These are phyloP conservation scores for Paracoccidioides lutzii DNA, from an alignment of 2,329 filamentous ascomycete genomes.

Conservation along the genomic window DNA sequence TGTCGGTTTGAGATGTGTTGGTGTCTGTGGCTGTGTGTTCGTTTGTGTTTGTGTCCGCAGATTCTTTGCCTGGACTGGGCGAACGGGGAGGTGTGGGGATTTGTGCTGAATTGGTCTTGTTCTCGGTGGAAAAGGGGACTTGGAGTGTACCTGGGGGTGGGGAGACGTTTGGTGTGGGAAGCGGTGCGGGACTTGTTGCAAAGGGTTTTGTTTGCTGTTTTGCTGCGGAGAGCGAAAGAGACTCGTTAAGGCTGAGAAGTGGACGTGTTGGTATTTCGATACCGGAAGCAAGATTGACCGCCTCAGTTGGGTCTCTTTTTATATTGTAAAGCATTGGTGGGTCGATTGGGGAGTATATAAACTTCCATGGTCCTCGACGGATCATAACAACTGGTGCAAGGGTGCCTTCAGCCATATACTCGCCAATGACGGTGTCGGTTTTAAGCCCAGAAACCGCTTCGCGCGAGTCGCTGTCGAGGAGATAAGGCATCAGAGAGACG, in stretches of 20 bases:
- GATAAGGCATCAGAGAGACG: slow-evolving; percentile 64
- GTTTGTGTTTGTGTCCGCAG: slow-evolving; percentile 18
- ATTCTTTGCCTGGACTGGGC: slow-evolving; percentile 24
- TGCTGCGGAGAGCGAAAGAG: slow-evolving; percentile 19
- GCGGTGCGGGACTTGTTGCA: slow-evolving; percentile 8
- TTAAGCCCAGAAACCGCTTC: slow-evolving; percentile 27
- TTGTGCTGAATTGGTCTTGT: slow-evolving; percentile 6
- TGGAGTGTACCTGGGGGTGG: slow-evolving; percentile 16
- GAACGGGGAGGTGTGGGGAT: slow-evolving; percentile 25
- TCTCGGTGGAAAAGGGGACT: slow-evolving; percentile 18
- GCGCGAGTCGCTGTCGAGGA: slow-evolving; percentile 41
- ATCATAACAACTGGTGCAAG: slow-evolving; percentile 90
- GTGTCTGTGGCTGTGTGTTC: slow-evolving; percentile 19
- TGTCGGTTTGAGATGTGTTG: slow-evolving; percentile 22
- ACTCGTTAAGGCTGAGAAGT: slow-evolving; percentile 23
- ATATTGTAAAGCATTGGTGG: slow-evolving; percentile 77
- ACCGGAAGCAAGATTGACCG: slow-evolving; percentile 50
- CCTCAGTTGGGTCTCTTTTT: slow-evolving; percentile 58
- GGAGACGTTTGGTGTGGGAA: slow-evolving; percentile 23
- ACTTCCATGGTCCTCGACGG: slow-evolving; percentile 78
- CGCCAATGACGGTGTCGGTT: slow-evolving; percentile 79
- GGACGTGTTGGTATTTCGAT: slow-evolving; percentile 27
- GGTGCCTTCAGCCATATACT: slow-evolving; percentile 91
- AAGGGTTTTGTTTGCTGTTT: slow-evolving; percentile 4
- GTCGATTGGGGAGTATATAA: slow-evolving; percentile 72